Evolutionary conservation across 176 grass and related monocot species (phyloP).

Genomic region (Otatea glauca): DNA sequence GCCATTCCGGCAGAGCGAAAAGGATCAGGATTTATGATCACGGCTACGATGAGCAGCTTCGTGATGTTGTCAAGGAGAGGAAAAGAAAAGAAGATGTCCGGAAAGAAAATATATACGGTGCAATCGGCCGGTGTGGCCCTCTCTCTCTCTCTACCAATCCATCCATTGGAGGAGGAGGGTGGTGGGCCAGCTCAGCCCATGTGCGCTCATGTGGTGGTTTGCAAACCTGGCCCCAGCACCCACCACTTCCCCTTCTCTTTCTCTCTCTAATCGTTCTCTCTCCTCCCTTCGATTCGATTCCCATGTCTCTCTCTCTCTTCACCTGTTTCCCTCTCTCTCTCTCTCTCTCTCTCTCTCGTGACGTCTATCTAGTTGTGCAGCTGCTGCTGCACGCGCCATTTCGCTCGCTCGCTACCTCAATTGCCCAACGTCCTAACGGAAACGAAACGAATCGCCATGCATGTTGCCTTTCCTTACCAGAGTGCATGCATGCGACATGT

Average conservation of each 20-base stretch:
- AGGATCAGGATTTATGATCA: constrained; percentile 8
- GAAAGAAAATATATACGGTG: not conserved
- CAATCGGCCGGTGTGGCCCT: not conserved
- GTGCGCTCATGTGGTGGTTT: constrained; percentile 84
- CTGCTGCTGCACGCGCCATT: not conserved
- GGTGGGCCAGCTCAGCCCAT: constrained; percentile 60
- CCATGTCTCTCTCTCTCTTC: not conserved
- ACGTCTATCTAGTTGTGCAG: constrained; percentile 20
- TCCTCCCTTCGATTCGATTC: constrained; percentile 27
- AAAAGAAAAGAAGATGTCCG: too few relatives aligned
- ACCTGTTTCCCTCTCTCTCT: too few relatives aligned
- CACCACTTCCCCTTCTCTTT: constrained; percentile 44
- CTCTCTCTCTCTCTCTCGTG: constrained; percentile 3
- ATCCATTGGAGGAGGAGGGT: not conserved
- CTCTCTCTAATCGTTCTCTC: constrained; percentile 27
- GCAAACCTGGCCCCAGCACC: constrained; percentile 53
- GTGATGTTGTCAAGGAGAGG: not conserved
- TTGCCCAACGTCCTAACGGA: not conserved
- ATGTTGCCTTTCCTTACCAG: constrained; percentile 26
- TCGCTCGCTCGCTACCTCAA: not conserved
- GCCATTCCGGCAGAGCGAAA: not conserved
- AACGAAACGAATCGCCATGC: constrained; percentile 21
- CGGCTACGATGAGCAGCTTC: not conserved
- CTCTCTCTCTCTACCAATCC: not conserved
- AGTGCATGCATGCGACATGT: constrained; percentile 33